These are phyloP conservation scores for Mycocentrospora acerina DNA, from an alignment of 2,329 filamentous ascomycete genomes.

Conservation along the genomic window DNA sequence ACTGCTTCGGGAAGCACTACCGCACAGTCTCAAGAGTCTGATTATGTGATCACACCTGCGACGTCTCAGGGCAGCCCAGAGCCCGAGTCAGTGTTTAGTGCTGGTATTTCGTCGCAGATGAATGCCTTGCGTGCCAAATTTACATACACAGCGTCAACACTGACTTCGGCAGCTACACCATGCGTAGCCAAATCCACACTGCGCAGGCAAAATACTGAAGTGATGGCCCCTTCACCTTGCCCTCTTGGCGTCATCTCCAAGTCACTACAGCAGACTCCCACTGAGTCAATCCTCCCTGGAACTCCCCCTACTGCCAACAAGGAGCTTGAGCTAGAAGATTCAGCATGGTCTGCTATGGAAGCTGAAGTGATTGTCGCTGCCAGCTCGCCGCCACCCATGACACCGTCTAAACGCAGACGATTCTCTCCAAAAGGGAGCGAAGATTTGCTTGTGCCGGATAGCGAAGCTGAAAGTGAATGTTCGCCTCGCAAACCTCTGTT, in stretches of 20 bases:
- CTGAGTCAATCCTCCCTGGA: slow-evolving; percentile 9
- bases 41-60: slow-evolving; percentile 32
- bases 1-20: slow-evolving; percentile 23
- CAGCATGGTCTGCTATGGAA: slow-evolving; percentile 30
- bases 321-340: slow-evolving; percentile 20
- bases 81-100: slow-evolving; percentile 26
- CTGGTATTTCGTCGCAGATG: slow-evolving; percentile 30
- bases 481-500: slow-evolving; percentile 39
- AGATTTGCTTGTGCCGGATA: slow-evolving; percentile 50
- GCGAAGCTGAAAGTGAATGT: slow-evolving; percentile 43
- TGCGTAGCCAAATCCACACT: slow-evolving; percentile 4
- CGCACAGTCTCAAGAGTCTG: slow-evolving; percentile 27
- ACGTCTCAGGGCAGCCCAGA: slow-evolving; percentile 34
- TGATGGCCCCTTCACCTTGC: slow-evolving; percentile 6
- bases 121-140: slow-evolving; percentile 35
- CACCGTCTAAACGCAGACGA: slow-evolving; percentile 19
- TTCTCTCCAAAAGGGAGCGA: slow-evolving; percentile 47
- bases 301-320: slow-evolving; percentile 9
- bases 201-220: slow-evolving; percentile 11
- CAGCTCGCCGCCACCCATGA: slow-evolving; percentile 25
- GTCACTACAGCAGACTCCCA: slow-evolving; percentile 4
- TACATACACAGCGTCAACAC: slow-evolving; percentile 19
- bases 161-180: slow-evolving; percentile 4
- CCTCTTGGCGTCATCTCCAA: neutral
- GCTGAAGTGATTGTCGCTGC: slow-evolving; percentile 36